phyloP scores from a whole-genome alignment of 2,329 filamentous ascomycete species.

The Diplodia sapinea region DNA sequence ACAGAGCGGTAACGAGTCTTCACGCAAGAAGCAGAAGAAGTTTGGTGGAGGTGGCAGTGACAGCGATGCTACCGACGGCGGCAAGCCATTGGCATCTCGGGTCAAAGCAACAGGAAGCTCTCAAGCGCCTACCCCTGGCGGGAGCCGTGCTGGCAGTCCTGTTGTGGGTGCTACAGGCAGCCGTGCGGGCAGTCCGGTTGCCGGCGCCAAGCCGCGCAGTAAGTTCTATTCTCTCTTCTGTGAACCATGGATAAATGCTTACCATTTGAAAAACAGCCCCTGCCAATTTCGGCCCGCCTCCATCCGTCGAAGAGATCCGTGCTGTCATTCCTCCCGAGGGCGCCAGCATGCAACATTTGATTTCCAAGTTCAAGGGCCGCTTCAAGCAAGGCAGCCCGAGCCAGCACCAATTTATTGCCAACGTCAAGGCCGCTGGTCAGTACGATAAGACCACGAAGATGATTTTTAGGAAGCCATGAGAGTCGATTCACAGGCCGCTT shows the following conservation, averaged over 20 bases:
- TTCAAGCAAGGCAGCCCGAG: constrained; percentile 35
- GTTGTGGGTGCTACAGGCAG: constrained; percentile 41
- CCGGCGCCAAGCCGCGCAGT: constrained; percentile 32
- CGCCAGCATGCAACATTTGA: constrained; percentile 51
- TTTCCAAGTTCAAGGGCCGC: constrained; percentile 50
- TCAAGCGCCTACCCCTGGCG: constrained; percentile 58
- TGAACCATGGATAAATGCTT: background rate
- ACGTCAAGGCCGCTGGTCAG: constrained; percentile 26
- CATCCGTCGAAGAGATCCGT: constrained; percentile 53
- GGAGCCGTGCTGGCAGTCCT: constrained; percentile 59
- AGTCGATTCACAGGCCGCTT: background rate
- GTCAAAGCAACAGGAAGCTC: constrained; percentile 58
- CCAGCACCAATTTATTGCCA: constrained; percentile 25
- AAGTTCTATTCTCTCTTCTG: constrained; percentile 12
- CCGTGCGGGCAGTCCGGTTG: constrained; percentile 41
- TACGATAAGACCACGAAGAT: constrained; percentile 29
- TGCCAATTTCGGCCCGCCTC: constrained; percentile 40
- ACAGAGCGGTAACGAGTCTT: constrained; percentile 88
- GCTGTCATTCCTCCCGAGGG: constrained; percentile 53
- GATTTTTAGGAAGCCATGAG: constrained; percentile 19
- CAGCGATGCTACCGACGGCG: constrained; percentile 33
- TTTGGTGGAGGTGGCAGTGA: constrained; percentile 36
- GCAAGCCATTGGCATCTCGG: constrained; percentile 56
- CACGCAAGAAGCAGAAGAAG: constrained; percentile 70
- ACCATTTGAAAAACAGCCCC: constrained; percentile 2